Evolutionary conservation across 2,329 filamentous ascomycete species (phyloP).

Genomic region (Scolecobasidium constrictum): DNA sequence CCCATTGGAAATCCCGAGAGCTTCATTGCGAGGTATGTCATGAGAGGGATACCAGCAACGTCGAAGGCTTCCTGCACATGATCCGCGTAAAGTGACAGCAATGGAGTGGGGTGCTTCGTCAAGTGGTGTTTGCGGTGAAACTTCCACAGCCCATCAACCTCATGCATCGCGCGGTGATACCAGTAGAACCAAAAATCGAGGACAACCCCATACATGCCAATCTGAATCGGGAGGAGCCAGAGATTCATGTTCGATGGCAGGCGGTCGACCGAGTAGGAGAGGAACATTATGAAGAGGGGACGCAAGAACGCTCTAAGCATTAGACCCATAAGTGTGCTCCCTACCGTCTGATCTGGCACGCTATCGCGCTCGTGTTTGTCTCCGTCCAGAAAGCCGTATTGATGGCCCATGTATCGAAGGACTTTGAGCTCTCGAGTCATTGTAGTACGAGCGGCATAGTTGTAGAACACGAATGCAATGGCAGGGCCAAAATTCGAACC

Average conservation of each 20-base stretch:
- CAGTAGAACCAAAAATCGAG: slow-evolving; percentile 37
- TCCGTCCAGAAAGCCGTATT: slow-evolving; percentile 32
- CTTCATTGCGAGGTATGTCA: slow-evolving; percentile 27
- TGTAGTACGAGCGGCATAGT: slow-evolving; percentile 24
- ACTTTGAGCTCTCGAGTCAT: slow-evolving; percentile 27
- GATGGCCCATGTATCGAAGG: slow-evolving; percentile 28
- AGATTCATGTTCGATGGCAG: slow-evolving; percentile 19
- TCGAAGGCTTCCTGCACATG: slow-evolving; percentile 32
- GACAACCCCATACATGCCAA: slow-evolving; percentile 31
- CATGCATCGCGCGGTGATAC: slow-evolving; percentile 24
- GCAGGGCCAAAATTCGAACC: too few relatives aligned
- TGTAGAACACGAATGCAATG: slow-evolving; percentile 29
- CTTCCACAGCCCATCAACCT: slow-evolving; percentile 29
- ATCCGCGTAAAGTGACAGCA: slow-evolving; percentile 32
- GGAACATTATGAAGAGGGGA: slow-evolving; percentile 21
- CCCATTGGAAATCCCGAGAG: slow-evolving; percentile 31
- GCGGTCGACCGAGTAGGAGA: slow-evolving; percentile 18
- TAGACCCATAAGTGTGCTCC: slow-evolving; percentile 22
- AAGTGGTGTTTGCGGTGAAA: slow-evolving; percentile 36
- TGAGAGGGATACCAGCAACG: slow-evolving; percentile 28
- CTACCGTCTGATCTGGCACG: slow-evolving; percentile 23
- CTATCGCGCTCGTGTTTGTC: slow-evolving; percentile 33
- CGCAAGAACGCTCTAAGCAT: slow-evolving; percentile 23
- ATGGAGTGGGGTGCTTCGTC: slow-evolving; percentile 34
- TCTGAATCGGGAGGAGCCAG: slow-evolving; percentile 26